A percentile compares a stretch with the other conserved stretches of the same genome.
These are phyloP conservation scores for Aspergillus tanneri DNA, from an alignment of 2,329 filamentous ascomycete species.

Conservation along the genomic window DNA sequence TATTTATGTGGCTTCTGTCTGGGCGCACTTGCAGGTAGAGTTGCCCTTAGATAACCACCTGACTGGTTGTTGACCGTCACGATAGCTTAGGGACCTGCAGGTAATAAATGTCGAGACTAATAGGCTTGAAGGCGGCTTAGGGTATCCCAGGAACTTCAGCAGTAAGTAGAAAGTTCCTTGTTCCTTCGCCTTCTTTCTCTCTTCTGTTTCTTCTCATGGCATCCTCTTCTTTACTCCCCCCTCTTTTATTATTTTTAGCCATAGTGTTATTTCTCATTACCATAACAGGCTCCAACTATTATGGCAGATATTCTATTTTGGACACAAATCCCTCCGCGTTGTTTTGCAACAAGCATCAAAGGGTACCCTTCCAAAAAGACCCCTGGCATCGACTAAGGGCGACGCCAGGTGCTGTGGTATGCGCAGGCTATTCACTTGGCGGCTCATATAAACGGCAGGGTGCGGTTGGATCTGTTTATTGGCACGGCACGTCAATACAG, in stretches of 20 bases:
- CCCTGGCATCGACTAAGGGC: not conserved
- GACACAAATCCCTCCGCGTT: not conserved
- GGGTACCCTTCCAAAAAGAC: not conserved
- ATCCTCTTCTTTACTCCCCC: no score
- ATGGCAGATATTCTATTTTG: not conserved
- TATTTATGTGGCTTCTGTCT: no score
- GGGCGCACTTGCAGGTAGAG: no score
- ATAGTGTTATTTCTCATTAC: not conserved
- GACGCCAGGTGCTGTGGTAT: not conserved
- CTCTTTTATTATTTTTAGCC: no score
- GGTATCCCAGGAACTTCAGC: not conserved
- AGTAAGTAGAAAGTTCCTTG: no score
- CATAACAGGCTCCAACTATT: not conserved
- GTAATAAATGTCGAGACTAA: not conserved
- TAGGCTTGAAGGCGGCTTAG: not conserved
- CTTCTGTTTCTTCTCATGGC: no score
- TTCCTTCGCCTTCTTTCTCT: no score
- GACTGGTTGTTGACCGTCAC: no score
- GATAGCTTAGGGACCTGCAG: not conserved
- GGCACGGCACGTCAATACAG: no score
- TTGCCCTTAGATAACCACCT: no score
- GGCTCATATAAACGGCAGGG: not conserved
- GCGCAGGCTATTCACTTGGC: not conserved
- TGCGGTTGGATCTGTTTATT: not conserved
- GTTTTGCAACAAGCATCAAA: not conserved